These are phyloP conservation scores for Aspergillus sp. DNA, from an alignment of 2,329 filamentous ascomycete genomes.

Conservation along the genomic window DNA sequence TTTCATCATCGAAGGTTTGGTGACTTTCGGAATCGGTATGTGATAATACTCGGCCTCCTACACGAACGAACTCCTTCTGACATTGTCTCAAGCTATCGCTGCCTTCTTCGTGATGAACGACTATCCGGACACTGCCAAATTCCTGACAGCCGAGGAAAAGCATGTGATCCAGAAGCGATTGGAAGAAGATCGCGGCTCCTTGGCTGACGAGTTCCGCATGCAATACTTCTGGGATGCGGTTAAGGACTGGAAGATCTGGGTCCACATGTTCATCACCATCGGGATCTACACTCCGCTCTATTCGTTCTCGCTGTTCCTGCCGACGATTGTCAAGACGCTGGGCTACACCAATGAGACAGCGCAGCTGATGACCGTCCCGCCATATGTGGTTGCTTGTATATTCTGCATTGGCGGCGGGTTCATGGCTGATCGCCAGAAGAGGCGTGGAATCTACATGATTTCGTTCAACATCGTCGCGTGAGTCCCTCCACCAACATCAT, in stretches of 20 bases:
- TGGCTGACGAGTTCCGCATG: conserved; percentile 10
- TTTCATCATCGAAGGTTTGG: conserved; percentile 12
- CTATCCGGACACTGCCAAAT: conserved; percentile 13
- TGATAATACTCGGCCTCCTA: background rate
- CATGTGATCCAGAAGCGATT: conserved; percentile 6
- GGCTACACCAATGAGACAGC: conserved; percentile 11
- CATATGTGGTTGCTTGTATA: conserved; percentile 6
- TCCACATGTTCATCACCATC: background rate
- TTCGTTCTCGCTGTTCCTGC: conserved; percentile 13
- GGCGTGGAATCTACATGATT: conserved; percentile 11
- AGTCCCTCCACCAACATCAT: background rate
- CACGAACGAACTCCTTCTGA: too few species aligned
- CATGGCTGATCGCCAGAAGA: conserved; percentile 6
- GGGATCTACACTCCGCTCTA: background rate
- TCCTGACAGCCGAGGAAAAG: conserved; percentile 7
- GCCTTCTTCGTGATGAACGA: conserved; percentile 14
- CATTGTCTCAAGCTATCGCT: conserved; percentile 1
- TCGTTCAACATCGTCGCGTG: conserved; percentile 12
- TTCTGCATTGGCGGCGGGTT: conserved; percentile 10
- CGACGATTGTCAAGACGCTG: conserved; percentile 11
- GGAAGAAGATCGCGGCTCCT: conserved; percentile 7
- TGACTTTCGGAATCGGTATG: conserved; percentile 9
- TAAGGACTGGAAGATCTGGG: background rate
- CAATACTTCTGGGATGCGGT: conserved; percentile 4
- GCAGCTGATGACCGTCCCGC: conserved; percentile 12